Percentiles rank a stretch among this genome's conserved stretches.
These are phyloP conservation scores for Lodderomyces theae DNA, from an alignment of 1,139 yeast species.

Conservation along the genomic window DNA sequence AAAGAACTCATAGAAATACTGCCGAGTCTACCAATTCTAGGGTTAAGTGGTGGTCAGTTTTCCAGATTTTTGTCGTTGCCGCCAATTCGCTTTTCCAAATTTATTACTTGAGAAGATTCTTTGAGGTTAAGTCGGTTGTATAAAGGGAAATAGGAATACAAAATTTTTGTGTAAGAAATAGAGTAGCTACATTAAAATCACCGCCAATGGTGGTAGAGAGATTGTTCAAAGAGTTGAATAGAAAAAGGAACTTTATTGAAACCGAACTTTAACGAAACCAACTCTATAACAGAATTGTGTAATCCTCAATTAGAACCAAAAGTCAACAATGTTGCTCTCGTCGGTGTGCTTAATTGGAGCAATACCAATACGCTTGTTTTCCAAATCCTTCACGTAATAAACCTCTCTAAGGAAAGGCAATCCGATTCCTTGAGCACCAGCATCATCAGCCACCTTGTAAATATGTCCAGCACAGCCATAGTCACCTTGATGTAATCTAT, in stretches of 20 bases:
- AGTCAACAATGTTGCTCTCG: slow-evolving; percentile 5
- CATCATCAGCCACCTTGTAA: background rate
- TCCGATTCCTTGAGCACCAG: slow-evolving; percentile 18
- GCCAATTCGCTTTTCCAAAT: slow-evolving; percentile 90
- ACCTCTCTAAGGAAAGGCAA: slow-evolving; percentile 43
- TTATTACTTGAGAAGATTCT: slow-evolving; percentile 88
- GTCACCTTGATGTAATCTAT: background rate
- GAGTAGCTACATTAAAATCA: no score
- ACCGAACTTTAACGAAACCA: no score
- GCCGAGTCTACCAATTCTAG: slow-evolving; percentile 97
- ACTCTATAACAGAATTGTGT: no score
- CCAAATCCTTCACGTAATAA: slow-evolving; percentile 31
- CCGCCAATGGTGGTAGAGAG: no score
- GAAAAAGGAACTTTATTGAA: no score
- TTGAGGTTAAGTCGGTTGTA: slow-evolving; percentile 89
- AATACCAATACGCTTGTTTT: slow-evolving; percentile 5
- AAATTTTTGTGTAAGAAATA: background rate
- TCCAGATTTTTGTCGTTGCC: slow-evolving; percentile 84
- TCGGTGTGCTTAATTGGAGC: slow-evolving; percentile 3
- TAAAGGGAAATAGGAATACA: slow-evolving; percentile 26
- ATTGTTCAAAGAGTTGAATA: no score
- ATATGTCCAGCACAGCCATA: background rate
- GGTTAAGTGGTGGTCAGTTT: slow-evolving; percentile 96
- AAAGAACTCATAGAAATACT: slow-evolving; percentile 96
- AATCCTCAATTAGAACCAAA: slow-evolving; percentile 9